Percentiles rank a stretch among this genome's conserved stretches.
Conservation (phyloP, 352 stramenopile species). For the Phytopythium boreale region DNA sequence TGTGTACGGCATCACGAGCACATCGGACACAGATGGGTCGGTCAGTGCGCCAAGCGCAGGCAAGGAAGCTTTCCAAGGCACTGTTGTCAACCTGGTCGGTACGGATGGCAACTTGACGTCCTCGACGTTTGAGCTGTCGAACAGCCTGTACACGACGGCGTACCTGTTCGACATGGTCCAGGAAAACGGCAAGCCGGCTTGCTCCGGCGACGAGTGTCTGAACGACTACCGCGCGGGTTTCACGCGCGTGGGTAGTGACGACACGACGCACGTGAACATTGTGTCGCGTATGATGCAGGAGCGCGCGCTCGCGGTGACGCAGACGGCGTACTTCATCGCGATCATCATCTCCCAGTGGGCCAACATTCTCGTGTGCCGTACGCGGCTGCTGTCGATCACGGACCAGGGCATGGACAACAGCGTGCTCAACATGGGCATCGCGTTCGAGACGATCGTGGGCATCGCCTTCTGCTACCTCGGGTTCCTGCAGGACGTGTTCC, state of each 20-base stretch:
- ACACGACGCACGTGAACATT: slow-evolving; percentile 51
- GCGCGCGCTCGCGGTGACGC: slow-evolving; percentile 67
- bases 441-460: slow-evolving; percentile 84
- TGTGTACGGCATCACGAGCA: slow-evolving; percentile 37
- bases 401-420: slow-evolving; percentile 87
- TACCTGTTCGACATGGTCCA: slow-evolving; percentile 10
- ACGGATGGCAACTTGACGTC: slow-evolving; percentile 19
- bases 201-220: slow-evolving; percentile 34
- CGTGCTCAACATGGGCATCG: slow-evolving; percentile 86
- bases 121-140: slow-evolving; percentile 20
- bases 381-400: slow-evolving; percentile 75
- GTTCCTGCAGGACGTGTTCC: slow-evolving; percentile 66
- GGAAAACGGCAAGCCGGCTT: slow-evolving; percentile 18
- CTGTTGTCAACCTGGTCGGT: slow-evolving; percentile 11
- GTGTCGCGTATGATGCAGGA: slow-evolving; percentile 70
- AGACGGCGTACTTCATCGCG: slow-evolving; percentile 78
- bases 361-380: slow-evolving; percentile 87
- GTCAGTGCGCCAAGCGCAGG: slow-evolving; percentile 12
- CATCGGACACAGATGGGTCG: slow-evolving; percentile 15
- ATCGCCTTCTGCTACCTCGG: slow-evolving; percentile 71
- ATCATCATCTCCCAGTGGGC: slow-evolving; percentile 84
- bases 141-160: slow-evolving; percentile 14
- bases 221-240: slow-evolving; percentile 41
- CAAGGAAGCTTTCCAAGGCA: slow-evolving; percentile 23
- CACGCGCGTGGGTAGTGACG: slow-evolving; percentile 24